These are phyloP conservation scores for Chlorella sp. DNA, from an alignment of 139 green algal genomes.

Conservation along the genomic window DNA sequence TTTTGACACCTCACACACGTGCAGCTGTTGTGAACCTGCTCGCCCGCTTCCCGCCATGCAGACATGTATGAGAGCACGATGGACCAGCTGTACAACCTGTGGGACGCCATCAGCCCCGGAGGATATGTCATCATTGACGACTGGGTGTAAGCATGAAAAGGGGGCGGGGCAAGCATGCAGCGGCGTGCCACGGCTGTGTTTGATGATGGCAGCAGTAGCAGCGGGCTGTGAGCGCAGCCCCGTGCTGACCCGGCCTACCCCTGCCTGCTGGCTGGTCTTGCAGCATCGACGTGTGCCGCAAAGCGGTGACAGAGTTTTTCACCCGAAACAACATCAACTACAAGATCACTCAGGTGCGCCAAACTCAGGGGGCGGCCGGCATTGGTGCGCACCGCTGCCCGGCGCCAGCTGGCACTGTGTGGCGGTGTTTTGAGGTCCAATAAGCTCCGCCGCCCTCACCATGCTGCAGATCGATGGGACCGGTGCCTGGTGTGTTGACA, in stretches of 20 bases:
- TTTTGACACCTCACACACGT: not conserved
- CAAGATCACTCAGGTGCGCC: not conserved
- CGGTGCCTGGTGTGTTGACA: too few relatives aligned
- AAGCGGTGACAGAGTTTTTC: not conserved
- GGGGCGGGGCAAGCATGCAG: not conserved
- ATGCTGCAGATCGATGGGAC: too few relatives aligned
- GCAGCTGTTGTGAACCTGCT: not conserved
- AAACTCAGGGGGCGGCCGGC: too few relatives aligned
- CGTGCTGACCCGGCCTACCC: not conserved
- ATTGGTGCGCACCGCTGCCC: too few relatives aligned
- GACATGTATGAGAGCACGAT: not conserved
- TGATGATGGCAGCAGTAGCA: not conserved
- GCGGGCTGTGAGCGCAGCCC: not conserved
- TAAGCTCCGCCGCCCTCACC: too few relatives aligned
- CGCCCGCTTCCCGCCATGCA: not conserved
- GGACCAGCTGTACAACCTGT: conserved; percentile 13
- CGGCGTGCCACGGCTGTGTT: not conserved
- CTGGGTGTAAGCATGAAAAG: not conserved
- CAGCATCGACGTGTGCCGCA: not conserved
- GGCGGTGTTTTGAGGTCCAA: too few relatives aligned
- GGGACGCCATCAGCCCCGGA: not conserved
- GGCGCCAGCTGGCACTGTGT: too few relatives aligned
- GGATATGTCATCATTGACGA: conserved; percentile 6
- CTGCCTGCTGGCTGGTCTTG: not conserved
- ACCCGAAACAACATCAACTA: not conserved